Evolutionary conservation across 2,329 filamentous ascomycete genomes (phyloP), one percentile per base, ranked within the genome.

Genomic region (Colletotrichum nymphaeae): DNA sequence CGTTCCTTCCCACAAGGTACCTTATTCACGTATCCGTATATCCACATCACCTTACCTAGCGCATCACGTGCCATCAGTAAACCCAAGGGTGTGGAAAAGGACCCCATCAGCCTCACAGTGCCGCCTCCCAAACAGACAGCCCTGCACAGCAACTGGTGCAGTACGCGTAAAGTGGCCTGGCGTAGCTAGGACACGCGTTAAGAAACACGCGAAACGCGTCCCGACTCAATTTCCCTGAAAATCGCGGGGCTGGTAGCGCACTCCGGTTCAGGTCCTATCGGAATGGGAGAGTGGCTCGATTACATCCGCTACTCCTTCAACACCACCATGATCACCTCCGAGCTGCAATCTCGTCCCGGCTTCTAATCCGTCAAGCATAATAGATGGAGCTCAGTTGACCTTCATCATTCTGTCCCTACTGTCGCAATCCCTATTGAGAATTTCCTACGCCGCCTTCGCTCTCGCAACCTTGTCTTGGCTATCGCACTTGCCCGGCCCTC

Each of bases 221-320:
- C n/a, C 24, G 42, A n/a, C 19, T 24, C 11, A 35, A 46, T 30
- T 4, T 16, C 46, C 42, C 60, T 22, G 46, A 63, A 63, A 63
- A 22, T 19, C 60, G 60, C 26, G 60, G 60, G 60, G 60, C 60
- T 63, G 60, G 60, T 28, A 63, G 19, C 19, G 19, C 42, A 49
- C 19, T 22, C 6, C 42, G 8, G 42, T 22, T 49, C 42, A n/a
- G n/a, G 16, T 49, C 19, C 42, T 22, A 19, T 9, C 42, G 42
- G 19, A 49, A n/a, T 49, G 19, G 42, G 19, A 49, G 42, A 5
- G 16, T n/a, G 8, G 16, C 19, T 49, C 19, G 8, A 49, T 9
- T n/a, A n/a, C 42, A 22, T 49, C 9, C 19, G 19, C 9, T 49
- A 11, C 19, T 49, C 42, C 42, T 49, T 49, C 42, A 49, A 49